Evolutionary conservation across 228 moss, liverwort and hornwort genomes (phyloP).

Genomic region (Sphagnum fallax): DNA sequence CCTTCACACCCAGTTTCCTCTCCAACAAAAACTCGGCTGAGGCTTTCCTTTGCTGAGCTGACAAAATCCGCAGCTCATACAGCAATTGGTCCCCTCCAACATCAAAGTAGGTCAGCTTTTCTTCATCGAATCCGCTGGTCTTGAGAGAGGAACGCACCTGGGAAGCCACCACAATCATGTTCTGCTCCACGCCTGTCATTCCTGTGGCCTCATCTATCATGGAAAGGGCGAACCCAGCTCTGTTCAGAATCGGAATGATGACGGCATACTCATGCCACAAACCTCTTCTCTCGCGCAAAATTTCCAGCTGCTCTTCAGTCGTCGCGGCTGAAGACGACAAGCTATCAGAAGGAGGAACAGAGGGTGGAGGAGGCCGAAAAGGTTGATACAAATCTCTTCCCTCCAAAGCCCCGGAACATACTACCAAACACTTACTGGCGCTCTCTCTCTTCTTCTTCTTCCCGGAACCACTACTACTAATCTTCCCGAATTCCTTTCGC

Average conservation of each 20-base stretch:
- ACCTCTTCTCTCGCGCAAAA: slow-evolving; percentile 73
- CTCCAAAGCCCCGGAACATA: slow-evolving; percentile 8
- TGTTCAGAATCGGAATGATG: slow-evolving; percentile 40
- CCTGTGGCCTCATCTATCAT: slow-evolving; percentile 90
- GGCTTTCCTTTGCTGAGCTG: slow-evolving; percentile 60
- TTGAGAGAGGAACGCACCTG: slow-evolving; percentile 83
- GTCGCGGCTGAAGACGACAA: slow-evolving; percentile 22
- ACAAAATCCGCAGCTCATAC: slow-evolving; percentile 80
- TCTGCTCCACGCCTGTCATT: slow-evolving; percentile 89
- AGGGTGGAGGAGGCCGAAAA: slow-evolving; percentile 62
- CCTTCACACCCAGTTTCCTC: slow-evolving; percentile 54
- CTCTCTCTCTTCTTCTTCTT: no score
- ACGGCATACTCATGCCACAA: slow-evolving; percentile 70
- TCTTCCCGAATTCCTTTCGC: no score
- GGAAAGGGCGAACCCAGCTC: slow-evolving; percentile 65
- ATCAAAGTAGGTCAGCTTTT: slow-evolving; percentile 46
- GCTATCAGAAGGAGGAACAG: background rate
- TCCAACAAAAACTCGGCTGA: slow-evolving; percentile 66
- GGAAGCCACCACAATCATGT: slow-evolving; percentile 55
- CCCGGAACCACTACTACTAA: no score
- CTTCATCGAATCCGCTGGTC: slow-evolving; percentile 47
- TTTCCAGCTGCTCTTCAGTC: slow-evolving; percentile 61
- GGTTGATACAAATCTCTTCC: slow-evolving; percentile 80
- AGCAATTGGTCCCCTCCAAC: slow-evolving; percentile 67
- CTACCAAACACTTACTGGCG: no score